A percentile compares a stretch with the other conserved stretches of the same genome.
phyloP scores from a whole-genome alignment of 345 rosid species.

The Dovyalis caffra region DNA sequence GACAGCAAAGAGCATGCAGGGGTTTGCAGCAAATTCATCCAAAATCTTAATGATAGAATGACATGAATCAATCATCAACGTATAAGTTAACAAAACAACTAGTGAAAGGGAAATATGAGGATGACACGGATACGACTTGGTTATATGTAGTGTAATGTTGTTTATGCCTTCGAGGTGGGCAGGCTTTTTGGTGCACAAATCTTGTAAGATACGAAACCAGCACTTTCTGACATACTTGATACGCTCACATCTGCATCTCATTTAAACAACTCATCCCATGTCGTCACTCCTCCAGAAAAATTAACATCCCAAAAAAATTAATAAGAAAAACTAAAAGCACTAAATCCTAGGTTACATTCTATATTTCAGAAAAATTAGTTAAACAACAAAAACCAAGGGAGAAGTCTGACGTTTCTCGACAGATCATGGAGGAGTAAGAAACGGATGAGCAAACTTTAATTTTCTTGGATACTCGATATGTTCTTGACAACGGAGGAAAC shows the following conservation, averaged over 20 bases:
- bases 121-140: no score
- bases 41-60: constrained; percentile 8
- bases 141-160: no score
- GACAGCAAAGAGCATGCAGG: neutral
- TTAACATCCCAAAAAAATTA: neutral
- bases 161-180: constrained; percentile 35
- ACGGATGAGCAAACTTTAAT: no score
- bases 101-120: constrained; percentile 5
- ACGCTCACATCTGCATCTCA: constrained; percentile 9
- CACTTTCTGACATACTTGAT: constrained; percentile 20
- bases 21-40: neutral
- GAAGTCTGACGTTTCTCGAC: no score
- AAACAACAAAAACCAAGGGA: no score
- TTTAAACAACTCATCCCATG: constrained; percentile 11
- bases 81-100: neutral
- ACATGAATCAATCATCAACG: neutral
- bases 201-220: constrained; percentile 45
- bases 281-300: constrained; percentile 7
- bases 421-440: no score
- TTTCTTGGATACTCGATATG: no score
- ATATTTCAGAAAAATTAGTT: no score
- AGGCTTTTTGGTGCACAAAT: constrained; percentile 18
- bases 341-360: neutral
- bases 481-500: no score
- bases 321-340: neutral